Evolutionary conservation across 768 basidiomycete genomes (phyloP).

Genomic region (Agrocybe praecox): DNA sequence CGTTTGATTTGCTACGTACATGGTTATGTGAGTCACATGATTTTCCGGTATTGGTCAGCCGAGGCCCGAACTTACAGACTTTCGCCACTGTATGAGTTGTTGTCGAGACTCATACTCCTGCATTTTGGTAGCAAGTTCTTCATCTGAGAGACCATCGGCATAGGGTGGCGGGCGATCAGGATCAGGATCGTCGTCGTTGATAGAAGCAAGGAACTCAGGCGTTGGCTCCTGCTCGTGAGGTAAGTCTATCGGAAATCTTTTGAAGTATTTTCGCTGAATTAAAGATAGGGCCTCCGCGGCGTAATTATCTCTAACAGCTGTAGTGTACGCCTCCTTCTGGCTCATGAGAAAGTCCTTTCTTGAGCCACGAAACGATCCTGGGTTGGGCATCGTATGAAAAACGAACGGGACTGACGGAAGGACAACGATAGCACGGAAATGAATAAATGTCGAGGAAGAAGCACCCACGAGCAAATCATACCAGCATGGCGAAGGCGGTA

Average conservation of each 20-base stretch:
- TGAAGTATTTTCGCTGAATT: conserved; percentile 14
- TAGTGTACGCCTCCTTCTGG: conserved; percentile 2
- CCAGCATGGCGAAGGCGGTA: too few relatives aligned
- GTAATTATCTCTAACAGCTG: not conserved
- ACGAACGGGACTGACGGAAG: too few relatives aligned
- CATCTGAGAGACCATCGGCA: too few relatives aligned
- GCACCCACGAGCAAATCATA: too few relatives aligned
- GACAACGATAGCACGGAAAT: too few relatives aligned
- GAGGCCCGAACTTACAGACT: not conserved
- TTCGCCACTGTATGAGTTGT: not conserved
- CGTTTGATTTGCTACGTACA: conserved; percentile 17
- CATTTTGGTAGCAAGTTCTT: too few relatives aligned
- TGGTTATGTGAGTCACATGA: too few relatives aligned
- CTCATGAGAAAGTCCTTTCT: conserved; percentile 6
- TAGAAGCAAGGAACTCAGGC: conserved; percentile 2
- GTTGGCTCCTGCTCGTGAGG: conserved; percentile 9
- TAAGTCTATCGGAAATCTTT: conserved; percentile 10
- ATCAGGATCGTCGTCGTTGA: conserved; percentile 10
- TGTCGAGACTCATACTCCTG: too few relatives aligned
- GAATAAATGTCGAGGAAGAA: too few relatives aligned
- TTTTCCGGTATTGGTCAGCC: not conserved
- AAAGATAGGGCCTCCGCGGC: conserved; percentile 3
- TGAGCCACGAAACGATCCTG: not conserved
- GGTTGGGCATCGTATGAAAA: not conserved
- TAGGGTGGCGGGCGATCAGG: not conserved